Evolutionary conservation across 1,139 yeast species (phyloP).

Genomic region (Blastobotrys buckinghamii): DNA sequence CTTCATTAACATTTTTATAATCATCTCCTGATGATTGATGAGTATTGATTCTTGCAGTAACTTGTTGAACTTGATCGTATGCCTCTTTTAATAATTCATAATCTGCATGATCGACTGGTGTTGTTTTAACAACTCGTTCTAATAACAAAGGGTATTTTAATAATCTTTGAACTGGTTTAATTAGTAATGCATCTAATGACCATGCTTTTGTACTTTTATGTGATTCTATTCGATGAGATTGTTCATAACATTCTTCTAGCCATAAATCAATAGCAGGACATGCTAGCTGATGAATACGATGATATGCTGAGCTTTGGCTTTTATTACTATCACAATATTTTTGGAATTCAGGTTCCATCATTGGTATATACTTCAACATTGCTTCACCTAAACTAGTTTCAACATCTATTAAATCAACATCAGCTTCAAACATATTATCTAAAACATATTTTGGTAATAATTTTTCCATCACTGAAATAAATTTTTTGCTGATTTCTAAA

Average conservation of each 20-base stretch:
- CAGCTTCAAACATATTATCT: constrained; percentile 1
- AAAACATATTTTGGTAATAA: constrained; percentile 26
- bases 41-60: constrained; percentile 30
- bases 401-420: constrained; percentile 19
- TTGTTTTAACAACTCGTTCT: constrained; percentile 26
- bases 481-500: constrained; percentile 26
- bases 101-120: constrained; percentile 31
- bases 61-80: constrained; percentile 20
- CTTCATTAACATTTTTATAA: constrained; percentile 10
- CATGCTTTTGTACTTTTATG: constrained; percentile 33
- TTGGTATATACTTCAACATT: constrained; percentile 29
- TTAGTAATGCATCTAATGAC: constrained; percentile 37
- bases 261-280: constrained; percentile 30
- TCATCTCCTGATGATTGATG: not conserved
- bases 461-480: constrained; percentile 25
- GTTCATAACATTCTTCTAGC: constrained; percentile 29
- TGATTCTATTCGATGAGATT: constrained; percentile 14
- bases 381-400: constrained; percentile 32
- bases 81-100: constrained; percentile 29
- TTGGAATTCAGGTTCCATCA: constrained; percentile 30
- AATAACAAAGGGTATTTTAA: constrained; percentile 38
- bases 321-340: constrained; percentile 30
- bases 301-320: constrained; percentile 30
- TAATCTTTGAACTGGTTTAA: constrained; percentile 40
- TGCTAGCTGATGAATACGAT: constrained; percentile 23